Conservation (phyloP, 2,329 filamentous ascomycete genomes). For the Trichoderma sp. region DNA sequence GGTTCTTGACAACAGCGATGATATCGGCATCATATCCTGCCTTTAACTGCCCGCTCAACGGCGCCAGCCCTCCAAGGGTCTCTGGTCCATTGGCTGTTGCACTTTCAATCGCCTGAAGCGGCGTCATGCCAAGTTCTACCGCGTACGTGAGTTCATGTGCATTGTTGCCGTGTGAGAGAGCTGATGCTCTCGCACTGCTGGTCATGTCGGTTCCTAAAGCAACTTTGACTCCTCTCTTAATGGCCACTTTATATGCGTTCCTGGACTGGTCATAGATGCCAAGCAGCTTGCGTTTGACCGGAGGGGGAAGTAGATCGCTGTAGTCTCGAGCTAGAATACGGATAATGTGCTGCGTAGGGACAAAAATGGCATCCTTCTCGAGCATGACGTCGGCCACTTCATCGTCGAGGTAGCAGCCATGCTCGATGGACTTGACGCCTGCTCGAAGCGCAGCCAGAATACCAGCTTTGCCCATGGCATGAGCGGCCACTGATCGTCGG, state of each 20-base stretch:
- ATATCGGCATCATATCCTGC: constrained; percentile 49
- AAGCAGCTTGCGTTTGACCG: constrained; percentile 16
- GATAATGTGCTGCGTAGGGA: constrained; percentile 41
- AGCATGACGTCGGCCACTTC: constrained; percentile 42
- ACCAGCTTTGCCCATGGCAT: constrained; percentile 42
- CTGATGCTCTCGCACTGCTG: constrained; percentile 33
- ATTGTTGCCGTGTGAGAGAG: constrained; percentile 32
- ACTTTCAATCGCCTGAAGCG: constrained; percentile 50
- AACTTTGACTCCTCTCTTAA: constrained; percentile 38
- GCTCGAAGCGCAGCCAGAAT: constrained; percentile 39
- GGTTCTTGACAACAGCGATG: constrained; percentile 43
- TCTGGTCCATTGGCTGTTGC: constrained; percentile 45
- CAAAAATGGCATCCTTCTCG: constrained; percentile 36
- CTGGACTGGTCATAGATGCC: constrained; percentile 39
- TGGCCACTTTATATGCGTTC: constrained; percentile 38
- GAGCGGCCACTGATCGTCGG: constrained; percentile 39
- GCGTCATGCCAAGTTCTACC: constrained; percentile 48
- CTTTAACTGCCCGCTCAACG: constrained; percentile 45
- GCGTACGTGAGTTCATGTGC: constrained; percentile 47
- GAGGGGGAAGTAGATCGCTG: constrained; percentile 35
- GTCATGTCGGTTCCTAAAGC: constrained; percentile 43
- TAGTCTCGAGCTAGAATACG: constrained; percentile 32
- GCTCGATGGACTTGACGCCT: constrained; percentile 41
- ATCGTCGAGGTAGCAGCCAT: constrained; percentile 41
- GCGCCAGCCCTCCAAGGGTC: constrained; percentile 43